Conservation (phyloP, 257 asterid genomes). For the Ballota nigra region DNA sequence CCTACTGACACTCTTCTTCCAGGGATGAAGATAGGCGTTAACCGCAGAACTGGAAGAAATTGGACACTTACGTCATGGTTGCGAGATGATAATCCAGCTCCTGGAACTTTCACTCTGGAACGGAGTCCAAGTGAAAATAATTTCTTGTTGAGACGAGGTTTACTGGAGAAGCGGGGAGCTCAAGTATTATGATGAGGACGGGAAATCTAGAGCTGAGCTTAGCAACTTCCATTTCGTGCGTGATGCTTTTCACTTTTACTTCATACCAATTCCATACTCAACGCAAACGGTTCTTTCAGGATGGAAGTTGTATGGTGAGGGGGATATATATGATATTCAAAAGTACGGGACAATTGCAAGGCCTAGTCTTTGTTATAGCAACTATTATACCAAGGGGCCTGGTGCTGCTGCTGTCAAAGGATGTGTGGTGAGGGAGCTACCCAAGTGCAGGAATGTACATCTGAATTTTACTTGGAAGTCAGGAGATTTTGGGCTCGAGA, state of each 20-base stretch:
- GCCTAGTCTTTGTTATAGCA: constrained; percentile 28
- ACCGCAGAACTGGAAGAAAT: neutral
- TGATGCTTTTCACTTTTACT: constrained; percentile 6
- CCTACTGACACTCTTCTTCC: no score
- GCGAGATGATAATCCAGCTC: constrained; percentile 12
- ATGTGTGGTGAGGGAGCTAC: constrained; percentile 32
- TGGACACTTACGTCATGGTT: constrained; percentile 58
- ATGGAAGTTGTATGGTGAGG: constrained; percentile 21
- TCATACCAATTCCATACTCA: neutral
- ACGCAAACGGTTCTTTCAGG: constrained; percentile 2
- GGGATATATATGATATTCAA: constrained; percentile 11
- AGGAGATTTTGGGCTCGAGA: constrained; percentile 15
- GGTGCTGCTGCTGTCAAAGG: constrained; percentile 2
- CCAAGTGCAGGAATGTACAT: constrained; percentile 20
- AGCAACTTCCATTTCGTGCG: neutral
- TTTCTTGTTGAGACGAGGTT: constrained; percentile 25
- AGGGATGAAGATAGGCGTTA: no score
- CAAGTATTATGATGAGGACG: constrained; percentile 7
- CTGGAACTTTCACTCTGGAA: constrained; percentile 49
- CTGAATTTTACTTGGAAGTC: constrained; percentile 17
- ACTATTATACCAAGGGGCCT: neutral
- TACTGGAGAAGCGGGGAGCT: constrained; percentile 44
- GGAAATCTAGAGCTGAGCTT: constrained; percentile 12
- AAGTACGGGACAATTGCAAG: neutral
- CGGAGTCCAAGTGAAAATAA: constrained; percentile 23